Conservation (phyloP, 78 protist species). For the Speleostelium caveatum region DNA sequence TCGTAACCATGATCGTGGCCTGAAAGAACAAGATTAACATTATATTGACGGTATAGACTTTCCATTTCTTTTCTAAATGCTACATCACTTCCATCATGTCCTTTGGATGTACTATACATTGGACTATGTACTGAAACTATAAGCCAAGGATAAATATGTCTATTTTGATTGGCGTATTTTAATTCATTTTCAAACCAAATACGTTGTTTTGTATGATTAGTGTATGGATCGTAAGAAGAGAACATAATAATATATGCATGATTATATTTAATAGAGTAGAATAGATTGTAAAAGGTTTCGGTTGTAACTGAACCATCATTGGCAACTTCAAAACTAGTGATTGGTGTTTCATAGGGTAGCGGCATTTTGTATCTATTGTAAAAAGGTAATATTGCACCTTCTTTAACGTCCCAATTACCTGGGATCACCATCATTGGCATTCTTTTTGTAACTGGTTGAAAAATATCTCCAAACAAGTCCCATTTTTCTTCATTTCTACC, state of each 20-base stretch:
- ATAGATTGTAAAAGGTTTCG: neutral
- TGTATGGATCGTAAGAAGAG: conserved; percentile 56
- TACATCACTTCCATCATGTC: conserved; percentile 56
- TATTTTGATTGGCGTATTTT: neutral
- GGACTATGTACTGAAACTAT: conserved; percentile 33
- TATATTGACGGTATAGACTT: neutral
- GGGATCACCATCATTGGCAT: conserved; percentile 57
- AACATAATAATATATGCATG: conserved; percentile 45
- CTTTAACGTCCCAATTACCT: conserved; percentile 70
- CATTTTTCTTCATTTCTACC: conserved; percentile 28
- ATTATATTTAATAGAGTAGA: conserved; percentile 19
- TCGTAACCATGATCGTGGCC: conserved; percentile 78
- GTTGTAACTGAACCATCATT: neutral
- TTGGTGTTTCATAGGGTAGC: conserved; percentile 21
- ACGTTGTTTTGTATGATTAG: conserved; percentile 7
- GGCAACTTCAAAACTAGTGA: neutral
- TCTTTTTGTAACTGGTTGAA: conserved; percentile 9
- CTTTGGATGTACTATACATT: conserved; percentile 63
- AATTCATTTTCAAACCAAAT: conserved; percentile 25
- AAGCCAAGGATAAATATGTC: conserved; percentile 39
- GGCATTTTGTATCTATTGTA: conserved; percentile 57
- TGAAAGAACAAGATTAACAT: conserved; percentile 16
- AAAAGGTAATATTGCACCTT: conserved; percentile 31
- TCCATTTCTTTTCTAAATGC: conserved; percentile 12
- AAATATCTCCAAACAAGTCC: conserved; percentile 57